phyloP scores from a whole-genome alignment of 371 early-diverging fungal genomes.

The Mortierella sp. region DNA sequence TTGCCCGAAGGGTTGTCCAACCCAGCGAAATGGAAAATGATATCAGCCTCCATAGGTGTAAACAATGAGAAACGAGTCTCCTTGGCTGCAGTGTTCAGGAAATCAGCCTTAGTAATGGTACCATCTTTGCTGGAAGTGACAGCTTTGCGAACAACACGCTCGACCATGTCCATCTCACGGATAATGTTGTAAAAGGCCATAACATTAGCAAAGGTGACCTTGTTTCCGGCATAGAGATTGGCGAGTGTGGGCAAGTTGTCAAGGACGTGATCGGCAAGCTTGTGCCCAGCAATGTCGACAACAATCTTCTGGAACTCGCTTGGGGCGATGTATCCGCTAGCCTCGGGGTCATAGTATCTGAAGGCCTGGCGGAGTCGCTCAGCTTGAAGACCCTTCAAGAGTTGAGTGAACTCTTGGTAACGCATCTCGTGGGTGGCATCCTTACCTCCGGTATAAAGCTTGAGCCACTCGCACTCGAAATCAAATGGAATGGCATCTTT shows the following conservation, averaged over 20 bases:
- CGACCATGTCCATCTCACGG: conserved; percentile 80
- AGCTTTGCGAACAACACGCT: conserved; percentile 71
- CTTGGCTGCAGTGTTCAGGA: conserved; percentile 70
- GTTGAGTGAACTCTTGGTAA: conserved; percentile 85
- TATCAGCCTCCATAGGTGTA: conserved; percentile 88
- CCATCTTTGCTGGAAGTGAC: conserved; percentile 66
- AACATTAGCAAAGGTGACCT: conserved; percentile 72
- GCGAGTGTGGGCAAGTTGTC: conserved; percentile 77
- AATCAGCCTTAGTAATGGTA: conserved; percentile 73
- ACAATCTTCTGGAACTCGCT: conserved; percentile 78
- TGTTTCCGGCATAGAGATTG: conserved; percentile 70
- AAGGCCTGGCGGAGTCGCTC: conserved; percentile 87
- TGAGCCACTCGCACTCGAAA: conserved; percentile 81
- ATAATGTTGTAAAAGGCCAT: conserved; percentile 83
- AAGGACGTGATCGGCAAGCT: conserved; percentile 77
- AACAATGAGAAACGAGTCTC: conserved; percentile 75
- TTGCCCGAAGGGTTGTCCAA: conserved; percentile 70
- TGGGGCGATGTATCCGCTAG: conserved; percentile 75
- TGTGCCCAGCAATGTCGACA: conserved; percentile 75
- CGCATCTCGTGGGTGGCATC: conserved; percentile 68
- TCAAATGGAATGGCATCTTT: conserved; percentile 76
- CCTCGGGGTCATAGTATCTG: conserved; percentile 76
- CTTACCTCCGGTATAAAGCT: conserved; percentile 75
- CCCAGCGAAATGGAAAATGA: conserved; percentile 85
- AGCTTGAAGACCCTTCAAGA: conserved; percentile 82